Conservation (phyloP, 345 rosid species). For the Arabidopsis arenosa region DNA sequence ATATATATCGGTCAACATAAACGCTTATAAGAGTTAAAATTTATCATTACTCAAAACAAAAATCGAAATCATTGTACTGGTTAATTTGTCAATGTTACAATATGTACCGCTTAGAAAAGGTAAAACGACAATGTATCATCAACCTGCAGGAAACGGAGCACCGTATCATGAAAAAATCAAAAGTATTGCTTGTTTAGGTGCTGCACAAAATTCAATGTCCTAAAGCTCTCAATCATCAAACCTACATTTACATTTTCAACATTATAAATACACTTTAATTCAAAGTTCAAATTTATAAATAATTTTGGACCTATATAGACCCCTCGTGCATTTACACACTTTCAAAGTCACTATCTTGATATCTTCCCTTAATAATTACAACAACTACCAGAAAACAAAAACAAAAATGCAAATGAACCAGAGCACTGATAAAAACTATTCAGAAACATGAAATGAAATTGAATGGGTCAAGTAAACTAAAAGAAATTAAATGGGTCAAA, state of each 20-base stretch:
- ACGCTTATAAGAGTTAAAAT: not conserved
- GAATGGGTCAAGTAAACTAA: slow-evolving; percentile 20
- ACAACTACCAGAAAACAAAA: slow-evolving; percentile 26
- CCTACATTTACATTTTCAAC: slow-evolving; percentile 35
- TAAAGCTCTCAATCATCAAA: slow-evolving; percentile 44
- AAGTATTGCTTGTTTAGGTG: slow-evolving; percentile 42
- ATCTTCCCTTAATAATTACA: slow-evolving; percentile 24
- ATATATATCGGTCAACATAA: not conserved
- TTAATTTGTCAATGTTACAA: not conserved
- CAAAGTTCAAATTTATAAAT: slow-evolving; percentile 20
- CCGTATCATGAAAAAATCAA: slow-evolving; percentile 23
- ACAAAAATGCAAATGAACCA: not conserved
- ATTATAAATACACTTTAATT: slow-evolving; percentile 15
- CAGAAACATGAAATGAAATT: slow-evolving; percentile 22
- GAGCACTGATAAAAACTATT: slow-evolving; percentile 19
- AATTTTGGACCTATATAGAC: slow-evolving; percentile 23
- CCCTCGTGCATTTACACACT: slow-evolving; percentile 35
- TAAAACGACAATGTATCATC: slow-evolving; percentile 19
- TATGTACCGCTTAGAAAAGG: not conserved
- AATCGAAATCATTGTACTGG: slow-evolving; percentile 30
- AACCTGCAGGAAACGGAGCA: slow-evolving; percentile 26
- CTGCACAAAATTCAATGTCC: slow-evolving; percentile 43
- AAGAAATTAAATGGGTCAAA: slow-evolving; percentile 21
- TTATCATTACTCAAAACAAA: not conserved
- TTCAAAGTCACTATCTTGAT: slow-evolving; percentile 21